These are phyloP conservation scores for Colletotrichum gigasporum DNA, from an alignment of 2,329 filamentous ascomycete species.

Conservation along the genomic window DNA sequence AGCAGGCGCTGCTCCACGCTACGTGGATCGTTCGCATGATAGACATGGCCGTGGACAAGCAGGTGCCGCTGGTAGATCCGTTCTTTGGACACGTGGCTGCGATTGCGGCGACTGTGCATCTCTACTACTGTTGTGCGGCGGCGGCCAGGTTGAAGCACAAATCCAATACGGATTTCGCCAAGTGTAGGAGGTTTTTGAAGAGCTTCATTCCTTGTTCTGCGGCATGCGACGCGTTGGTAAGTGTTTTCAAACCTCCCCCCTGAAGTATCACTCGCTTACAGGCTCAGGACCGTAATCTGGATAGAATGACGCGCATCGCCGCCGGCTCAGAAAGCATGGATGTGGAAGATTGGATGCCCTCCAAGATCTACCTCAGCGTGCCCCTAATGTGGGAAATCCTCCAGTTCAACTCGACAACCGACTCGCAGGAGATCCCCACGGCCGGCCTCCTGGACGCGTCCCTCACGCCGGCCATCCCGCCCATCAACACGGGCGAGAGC, in stretches of 20 bases:
- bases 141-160: conserved; percentile 59
- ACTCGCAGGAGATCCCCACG: conserved; percentile 45
- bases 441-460: conserved; percentile 53
- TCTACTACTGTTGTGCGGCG: conserved; percentile 63
- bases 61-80: conserved; percentile 57
- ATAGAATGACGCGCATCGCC: conserved; percentile 59
- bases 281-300: conserved; percentile 55
- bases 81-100: conserved; percentile 62
- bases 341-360: conserved; percentile 61
- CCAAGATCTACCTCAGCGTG: conserved; percentile 61
- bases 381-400: conserved; percentile 63
- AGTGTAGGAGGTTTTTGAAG: conserved; percentile 59
- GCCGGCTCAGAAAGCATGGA: conserved; percentile 57
- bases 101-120: conserved; percentile 62
- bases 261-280: not conserved
- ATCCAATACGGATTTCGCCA: conserved; percentile 60
- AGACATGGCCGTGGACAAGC: conserved; percentile 62
- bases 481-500: conserved; percentile 46
- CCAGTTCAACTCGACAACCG: conserved; percentile 54
- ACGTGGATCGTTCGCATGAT: conserved; percentile 65
- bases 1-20: conserved; percentile 59
- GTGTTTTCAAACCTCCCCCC: conserved; percentile 24
- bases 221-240: conserved; percentile 55
- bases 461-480: conserved; percentile 42
- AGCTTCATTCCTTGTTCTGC: conserved; percentile 56